These are phyloP conservation scores for Fusarium oligoseptatum DNA, from an alignment of 2,329 filamentous ascomycete species.

Conservation along the genomic window DNA sequence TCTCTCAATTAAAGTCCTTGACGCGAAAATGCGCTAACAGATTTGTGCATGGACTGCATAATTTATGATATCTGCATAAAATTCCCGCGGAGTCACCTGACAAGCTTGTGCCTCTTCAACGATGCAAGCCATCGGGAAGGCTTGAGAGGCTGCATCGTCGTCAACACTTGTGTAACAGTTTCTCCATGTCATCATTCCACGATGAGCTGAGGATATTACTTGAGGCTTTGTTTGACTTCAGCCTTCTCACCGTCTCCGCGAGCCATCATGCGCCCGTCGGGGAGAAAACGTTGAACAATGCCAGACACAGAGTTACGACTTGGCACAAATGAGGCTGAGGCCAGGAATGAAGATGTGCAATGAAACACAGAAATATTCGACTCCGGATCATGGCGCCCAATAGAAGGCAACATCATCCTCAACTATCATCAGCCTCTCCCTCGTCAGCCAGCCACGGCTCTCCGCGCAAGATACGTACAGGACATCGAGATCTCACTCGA, in stretches of 20 bases:
- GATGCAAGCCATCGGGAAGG: not conserved
- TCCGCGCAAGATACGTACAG: not conserved
- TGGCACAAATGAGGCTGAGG: not conserved
- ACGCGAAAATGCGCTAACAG: constrained; percentile 36
- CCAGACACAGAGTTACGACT: not conserved
- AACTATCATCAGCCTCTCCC: not conserved
- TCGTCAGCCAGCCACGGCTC: constrained; percentile 32
- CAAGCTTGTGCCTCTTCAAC: not conserved
- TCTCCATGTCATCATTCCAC: not conserved
- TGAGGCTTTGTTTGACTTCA: not conserved
- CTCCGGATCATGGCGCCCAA: constrained; percentile 12
- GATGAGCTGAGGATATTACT: not conserved
- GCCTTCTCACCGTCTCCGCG: not conserved
- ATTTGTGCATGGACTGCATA: not conserved
- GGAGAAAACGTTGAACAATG: not conserved
- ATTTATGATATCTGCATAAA: not conserved
- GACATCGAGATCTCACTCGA: constrained; percentile 9
- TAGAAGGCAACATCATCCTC: not conserved
- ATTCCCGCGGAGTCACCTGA: not conserved
- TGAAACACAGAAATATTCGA: not conserved
- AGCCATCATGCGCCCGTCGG: not conserved
- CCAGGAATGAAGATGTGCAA: constrained; percentile 2
- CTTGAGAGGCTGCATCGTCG: not conserved
- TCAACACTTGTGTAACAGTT: not conserved
- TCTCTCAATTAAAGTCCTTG: constrained; percentile 43